These are phyloP conservation scores for Malus hybrid DNA, from an alignment of 331 rosid species.

Conservation along the genomic window DNA sequence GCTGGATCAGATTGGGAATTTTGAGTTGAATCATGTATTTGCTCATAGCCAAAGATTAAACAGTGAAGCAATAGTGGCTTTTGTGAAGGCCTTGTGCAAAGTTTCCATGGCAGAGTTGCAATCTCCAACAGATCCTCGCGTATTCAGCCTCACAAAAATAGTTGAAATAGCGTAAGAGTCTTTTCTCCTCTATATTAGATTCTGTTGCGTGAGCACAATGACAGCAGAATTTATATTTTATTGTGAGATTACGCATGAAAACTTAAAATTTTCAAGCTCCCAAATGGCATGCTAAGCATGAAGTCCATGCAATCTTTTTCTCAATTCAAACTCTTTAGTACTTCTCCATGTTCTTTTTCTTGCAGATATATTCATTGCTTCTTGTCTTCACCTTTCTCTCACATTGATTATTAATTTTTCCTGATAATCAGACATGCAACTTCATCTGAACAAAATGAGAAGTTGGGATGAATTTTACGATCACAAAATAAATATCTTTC, in stretches of 20 bases:
- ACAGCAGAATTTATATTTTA: not conserved
- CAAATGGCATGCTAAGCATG: not conserved
- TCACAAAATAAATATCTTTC: conserved; percentile 22
- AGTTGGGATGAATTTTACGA: conserved; percentile 8
- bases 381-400: not conserved
- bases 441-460: conserved; percentile 1
- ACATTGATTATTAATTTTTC: conserved; percentile 3
- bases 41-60: conserved; percentile 98
- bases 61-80: conserved; percentile 96
- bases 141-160: conserved; percentile 94
- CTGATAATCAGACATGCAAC: not conserved
- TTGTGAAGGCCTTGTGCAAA: conserved; percentile 93
- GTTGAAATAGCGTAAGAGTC: conserved; percentile 94
- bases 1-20: conserved; percentile 91
- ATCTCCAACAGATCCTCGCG: conserved; percentile 99
- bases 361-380: not conserved
- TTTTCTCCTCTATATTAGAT: not conserved
- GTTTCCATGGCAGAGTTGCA: conserved; percentile 91
- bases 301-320: not conserved
- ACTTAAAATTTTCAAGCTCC: not conserved
- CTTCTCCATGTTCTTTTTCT: not conserved
- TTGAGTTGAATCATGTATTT: conserved; percentile 97
- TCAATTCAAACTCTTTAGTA: not conserved
- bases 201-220: not conserved
- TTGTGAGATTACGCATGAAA: not conserved